Evolutionary conservation across 257 asterid species (phyloP), one percentile per base, ranked within the genome.

Genomic region (Solanum paucissectum): DNA sequence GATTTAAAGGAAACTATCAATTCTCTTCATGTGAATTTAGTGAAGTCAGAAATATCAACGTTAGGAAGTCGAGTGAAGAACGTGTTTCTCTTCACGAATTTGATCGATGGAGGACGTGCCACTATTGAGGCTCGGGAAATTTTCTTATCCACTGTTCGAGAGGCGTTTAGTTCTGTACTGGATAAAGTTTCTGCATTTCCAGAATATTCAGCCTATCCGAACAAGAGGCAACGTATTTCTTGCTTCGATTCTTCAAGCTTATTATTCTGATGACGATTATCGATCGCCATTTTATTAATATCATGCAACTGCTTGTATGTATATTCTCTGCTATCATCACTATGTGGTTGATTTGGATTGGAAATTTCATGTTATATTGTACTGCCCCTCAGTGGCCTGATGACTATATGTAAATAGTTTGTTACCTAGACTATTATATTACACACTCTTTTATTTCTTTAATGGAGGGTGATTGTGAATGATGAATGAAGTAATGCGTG

Each of bases 31-130:
- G 86, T 93, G 32, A 90, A 87, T 32, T 46, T 96, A 79, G 55
- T 92, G 60, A 93, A 93, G 88, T 90, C 94, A 1, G 96, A 94
- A 91, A 92, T 96, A 83, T 96, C 97, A 21, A 95, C 95, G 0
- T 88, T 95, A 90, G 95, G 93, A 87, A 89, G 92, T 68, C 95
- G 98, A 9, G 87, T 94, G 82, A 95, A 93, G 93, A 89, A 83
- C 27, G 94, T 89, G 9, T 91, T 95, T 89, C 74, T 94, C 60
- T 83, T 94, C 62, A 83, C 94, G 5, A 36, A 89, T 1, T 44
- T 34, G 27, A 89, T 87, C 62, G 84, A 82, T 40, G 85, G 69
- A 52, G 46, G 85, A 14, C 3, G 13, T 62, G 77, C 44, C 23
- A 62, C 11, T 81, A 89, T 37, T 16, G 90, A 87, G 29, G 72